Evolutionary conservation across 1,139 yeast genomes (phyloP).

Genomic region (Magnusiomyces ingens): DNA sequence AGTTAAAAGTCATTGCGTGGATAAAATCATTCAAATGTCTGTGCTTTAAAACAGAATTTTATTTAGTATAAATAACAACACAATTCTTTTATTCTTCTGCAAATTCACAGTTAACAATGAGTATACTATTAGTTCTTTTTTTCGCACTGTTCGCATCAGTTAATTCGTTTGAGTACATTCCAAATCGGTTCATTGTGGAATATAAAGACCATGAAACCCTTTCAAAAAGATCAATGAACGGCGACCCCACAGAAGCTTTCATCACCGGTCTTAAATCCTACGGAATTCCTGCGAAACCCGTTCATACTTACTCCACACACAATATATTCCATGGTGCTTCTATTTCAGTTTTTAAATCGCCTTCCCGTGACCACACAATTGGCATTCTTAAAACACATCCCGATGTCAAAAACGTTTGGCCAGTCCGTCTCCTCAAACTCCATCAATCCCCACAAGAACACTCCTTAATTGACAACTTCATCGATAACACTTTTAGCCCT

Average conservation of each 20-base stretch:
- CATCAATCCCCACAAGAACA: background rate
- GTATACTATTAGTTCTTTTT: background rate
- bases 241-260: slow-evolving; percentile 6
- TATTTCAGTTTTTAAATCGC: background rate
- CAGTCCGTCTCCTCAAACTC: background rate
- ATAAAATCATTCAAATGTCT: too few relatives aligned
- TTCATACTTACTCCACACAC: background rate
- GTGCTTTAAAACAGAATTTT: too few relatives aligned
- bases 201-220: background rate
- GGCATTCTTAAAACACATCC: slow-evolving; percentile 3
- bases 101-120: background rate
- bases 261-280: background rate
- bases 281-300: slow-evolving; percentile 2
- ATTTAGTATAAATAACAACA: background rate
- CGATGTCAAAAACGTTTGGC: slow-evolving; percentile 8
- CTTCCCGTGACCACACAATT: background rate
- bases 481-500: background rate
- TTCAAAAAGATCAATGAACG: background rate
- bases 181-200: slow-evolving; percentile 6
- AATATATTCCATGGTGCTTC: background rate
- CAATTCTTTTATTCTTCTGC: background rate
- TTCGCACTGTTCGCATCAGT: background rate
- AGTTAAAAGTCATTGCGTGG: too few relatives aligned
- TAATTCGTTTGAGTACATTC: background rate
- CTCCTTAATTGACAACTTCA: background rate